Percentiles rank a stretch among this genome's conserved stretches.
These are phyloP conservation scores for Tardiomyces blankii DNA, from an alignment of 1,139 yeast species.

Conservation along the genomic window DNA sequence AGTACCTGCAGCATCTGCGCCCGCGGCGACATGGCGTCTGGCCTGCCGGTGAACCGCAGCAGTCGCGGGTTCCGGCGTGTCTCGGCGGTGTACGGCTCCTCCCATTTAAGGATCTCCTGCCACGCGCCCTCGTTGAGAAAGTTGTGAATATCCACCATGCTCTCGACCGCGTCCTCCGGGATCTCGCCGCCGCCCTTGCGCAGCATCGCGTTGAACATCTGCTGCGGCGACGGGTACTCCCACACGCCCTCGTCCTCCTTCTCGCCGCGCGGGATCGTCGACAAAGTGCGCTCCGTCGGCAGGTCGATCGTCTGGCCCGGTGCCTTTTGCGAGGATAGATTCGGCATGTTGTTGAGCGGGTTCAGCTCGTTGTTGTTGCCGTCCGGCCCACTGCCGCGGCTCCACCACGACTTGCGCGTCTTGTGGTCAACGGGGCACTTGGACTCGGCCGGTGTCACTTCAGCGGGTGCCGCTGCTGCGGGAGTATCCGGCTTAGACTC, in stretches of 20 bases:
- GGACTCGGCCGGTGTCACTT: conserved; percentile 3
- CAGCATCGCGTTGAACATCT: conserved; percentile 96
- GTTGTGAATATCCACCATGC: conserved; percentile 96
- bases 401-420: conserved; percentile 9
- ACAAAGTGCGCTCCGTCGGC: conserved; percentile 74
- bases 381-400: conserved; percentile 30
- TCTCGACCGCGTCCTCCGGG: conserved; percentile 91
- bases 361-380: conserved; percentile 29
- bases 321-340: conserved; percentile 50
- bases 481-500: background rate
- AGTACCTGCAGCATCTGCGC: conserved; percentile 61
- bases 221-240: conserved; percentile 99
- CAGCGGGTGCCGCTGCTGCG: conserved; percentile 1
- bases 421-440: conserved; percentile 28
- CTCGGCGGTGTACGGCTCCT: conserved; percentile 42
- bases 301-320: conserved; percentile 73
- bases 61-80: conserved; percentile 61
- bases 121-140: conserved; percentile 97
- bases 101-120: conserved; percentile 93
- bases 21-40: conserved; percentile 79
- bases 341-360: conserved; percentile 88
- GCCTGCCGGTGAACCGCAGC: conserved; percentile 83
- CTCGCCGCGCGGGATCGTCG: conserved; percentile 81
- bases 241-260: conserved; percentile 59
- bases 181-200: conserved; percentile 83